phyloP scores from a whole-genome alignment of 768 basidiomycete genomes.

The Serendipita sp. region DNA sequence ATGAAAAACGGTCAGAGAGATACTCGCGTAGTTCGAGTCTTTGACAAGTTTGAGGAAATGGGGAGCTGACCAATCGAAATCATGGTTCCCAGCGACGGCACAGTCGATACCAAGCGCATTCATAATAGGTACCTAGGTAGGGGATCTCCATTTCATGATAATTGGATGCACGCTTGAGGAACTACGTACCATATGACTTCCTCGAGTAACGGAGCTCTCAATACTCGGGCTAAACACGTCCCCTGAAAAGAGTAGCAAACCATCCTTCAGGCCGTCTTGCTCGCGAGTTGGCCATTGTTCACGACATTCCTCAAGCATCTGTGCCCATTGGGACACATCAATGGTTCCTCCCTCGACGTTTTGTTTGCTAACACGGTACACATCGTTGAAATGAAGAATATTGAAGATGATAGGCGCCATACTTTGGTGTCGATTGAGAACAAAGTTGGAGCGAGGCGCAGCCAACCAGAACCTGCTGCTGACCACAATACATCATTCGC shows the following conservation, averaged over 20 bases:
- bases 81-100: constrained; percentile 77
- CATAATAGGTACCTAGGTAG: constrained; percentile 62
- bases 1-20: not conserved
- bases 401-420: not conserved
- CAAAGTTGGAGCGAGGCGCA: not conserved
- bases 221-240: constrained; percentile 79
- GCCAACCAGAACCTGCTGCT: too few species aligned
- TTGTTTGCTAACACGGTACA: constrained; percentile 67
- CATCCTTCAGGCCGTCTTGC: constrained; percentile 40
- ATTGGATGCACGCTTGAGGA: not conserved
- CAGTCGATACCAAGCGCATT: constrained; percentile 69
- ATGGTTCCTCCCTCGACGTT: constrained; percentile 53
- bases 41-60: constrained; percentile 36
- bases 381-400: constrained; percentile 62
- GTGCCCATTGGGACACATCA: constrained; percentile 76
- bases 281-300: constrained; percentile 33
- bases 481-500: too few species aligned
- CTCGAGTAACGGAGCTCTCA: constrained; percentile 76
- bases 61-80: constrained; percentile 69
- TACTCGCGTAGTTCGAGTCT: constrained; percentile 58
- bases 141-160: not conserved
- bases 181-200: constrained; percentile 68
- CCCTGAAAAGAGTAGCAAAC: constrained; percentile 73
- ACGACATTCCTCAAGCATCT: constrained; percentile 48
- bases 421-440: too few species aligned